These are phyloP conservation scores for Gonapodya sp. DNA, from an alignment of 192 early-diverging fungal genomes.

Conservation along the genomic window DNA sequence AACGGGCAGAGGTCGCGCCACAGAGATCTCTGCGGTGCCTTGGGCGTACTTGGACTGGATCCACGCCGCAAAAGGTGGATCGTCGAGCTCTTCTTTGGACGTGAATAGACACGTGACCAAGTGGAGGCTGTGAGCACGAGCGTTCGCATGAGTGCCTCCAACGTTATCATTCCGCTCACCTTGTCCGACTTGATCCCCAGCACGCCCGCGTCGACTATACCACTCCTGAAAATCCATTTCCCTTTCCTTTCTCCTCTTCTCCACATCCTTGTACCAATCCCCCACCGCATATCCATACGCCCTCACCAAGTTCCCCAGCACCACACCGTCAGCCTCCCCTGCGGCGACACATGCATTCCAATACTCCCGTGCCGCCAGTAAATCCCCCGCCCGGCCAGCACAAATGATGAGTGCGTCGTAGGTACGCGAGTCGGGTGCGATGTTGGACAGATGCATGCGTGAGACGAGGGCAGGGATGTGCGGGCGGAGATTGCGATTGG, in stretches of 20 bases:
- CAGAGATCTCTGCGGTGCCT: no score
- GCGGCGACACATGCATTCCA: constrained; percentile 40
- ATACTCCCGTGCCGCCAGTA: constrained; percentile 55
- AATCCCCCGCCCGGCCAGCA: constrained; percentile 62
- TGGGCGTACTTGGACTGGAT: no score
- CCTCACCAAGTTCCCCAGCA: neutral
- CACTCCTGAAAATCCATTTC: neutral
- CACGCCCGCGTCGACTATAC: neutral
- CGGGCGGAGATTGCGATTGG: constrained; percentile 37
- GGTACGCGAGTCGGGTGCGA: constrained; percentile 64
- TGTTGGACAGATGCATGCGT: constrained; percentile 76
- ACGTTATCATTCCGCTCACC: no score
- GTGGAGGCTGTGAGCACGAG: no score
- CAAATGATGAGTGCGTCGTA: constrained; percentile 74
- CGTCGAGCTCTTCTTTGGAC: no score
- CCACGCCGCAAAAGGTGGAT: no score
- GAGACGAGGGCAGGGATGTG: constrained; percentile 70
- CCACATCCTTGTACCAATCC: neutral
- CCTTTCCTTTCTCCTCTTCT: neutral
- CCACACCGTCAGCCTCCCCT: neutral
- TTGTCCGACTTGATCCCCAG: neutral
- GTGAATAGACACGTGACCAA: no score
- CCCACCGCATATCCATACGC: constrained; percentile 3
- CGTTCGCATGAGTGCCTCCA: no score
- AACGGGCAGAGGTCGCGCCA: no score